Conservation (phyloP, 345 rosid species). For the Gossypium rotundifolium region DNA sequence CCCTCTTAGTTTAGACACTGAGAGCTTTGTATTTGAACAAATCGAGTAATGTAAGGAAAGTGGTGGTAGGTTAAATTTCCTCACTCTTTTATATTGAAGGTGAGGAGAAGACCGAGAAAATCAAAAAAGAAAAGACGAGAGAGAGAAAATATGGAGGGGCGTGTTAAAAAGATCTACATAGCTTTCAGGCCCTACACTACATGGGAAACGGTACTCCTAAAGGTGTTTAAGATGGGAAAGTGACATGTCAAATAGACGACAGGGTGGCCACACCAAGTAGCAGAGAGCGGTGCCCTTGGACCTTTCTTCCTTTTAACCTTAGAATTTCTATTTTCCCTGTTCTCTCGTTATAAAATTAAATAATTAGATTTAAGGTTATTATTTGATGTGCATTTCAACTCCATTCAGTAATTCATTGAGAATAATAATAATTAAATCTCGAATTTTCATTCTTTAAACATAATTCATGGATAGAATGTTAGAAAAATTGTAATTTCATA, state of each 20-base stretch:
- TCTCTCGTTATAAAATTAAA: too few species aligned
- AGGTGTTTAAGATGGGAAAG: constrained; percentile 48
- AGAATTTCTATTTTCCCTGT: too few species aligned
- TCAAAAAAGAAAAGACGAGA: constrained; percentile 8
- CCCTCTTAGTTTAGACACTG: constrained; percentile 12
- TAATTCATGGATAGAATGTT: too few species aligned
- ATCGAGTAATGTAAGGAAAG: constrained; percentile 16
- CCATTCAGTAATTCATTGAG: too few species aligned
- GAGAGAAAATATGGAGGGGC: not conserved
- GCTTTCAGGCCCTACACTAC: constrained; percentile 45
- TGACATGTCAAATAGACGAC: constrained; percentile 55
- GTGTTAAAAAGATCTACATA: constrained; percentile 25
- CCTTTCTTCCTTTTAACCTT: constrained; percentile 26
- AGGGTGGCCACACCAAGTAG: constrained; percentile 39
- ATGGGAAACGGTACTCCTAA: constrained; percentile 20
- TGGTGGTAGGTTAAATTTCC: not conserved
- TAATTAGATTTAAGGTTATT: too few species aligned
- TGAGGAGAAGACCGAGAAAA: not conserved
- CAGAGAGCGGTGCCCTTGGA: constrained; percentile 44
- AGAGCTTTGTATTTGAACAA: constrained; percentile 15
- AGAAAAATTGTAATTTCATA: too few species aligned
- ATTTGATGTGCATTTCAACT: too few species aligned
- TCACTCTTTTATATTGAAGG: not conserved
- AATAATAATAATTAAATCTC: too few species aligned
- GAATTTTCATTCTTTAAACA: too few species aligned